Percentiles rank a stretch among this genome's conserved stretches.
Conservation (phyloP, 2,329 filamentous ascomycete species). For the Pleoardoris graminearum region DNA sequence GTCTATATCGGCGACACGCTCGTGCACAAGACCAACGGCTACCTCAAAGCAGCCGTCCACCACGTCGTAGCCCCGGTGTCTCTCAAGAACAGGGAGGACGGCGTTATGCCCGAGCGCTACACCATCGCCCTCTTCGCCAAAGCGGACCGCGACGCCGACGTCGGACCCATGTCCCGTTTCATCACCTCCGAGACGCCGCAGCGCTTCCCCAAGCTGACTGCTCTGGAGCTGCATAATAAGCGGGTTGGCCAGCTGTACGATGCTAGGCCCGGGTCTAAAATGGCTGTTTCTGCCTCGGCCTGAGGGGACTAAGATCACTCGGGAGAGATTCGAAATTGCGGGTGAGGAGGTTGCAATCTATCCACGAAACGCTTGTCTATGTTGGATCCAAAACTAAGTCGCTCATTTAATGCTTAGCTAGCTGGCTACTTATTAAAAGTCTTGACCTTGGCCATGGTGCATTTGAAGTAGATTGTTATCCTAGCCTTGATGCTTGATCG, state of each 20-base stretch:
- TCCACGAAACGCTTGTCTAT: neutral
- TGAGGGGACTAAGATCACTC: neutral
- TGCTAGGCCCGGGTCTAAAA: neutral
- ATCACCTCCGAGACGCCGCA: conserved; percentile 6
- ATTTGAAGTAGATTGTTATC: neutral
- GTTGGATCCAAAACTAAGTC: neutral
- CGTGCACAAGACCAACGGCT: conserved; percentile 26
- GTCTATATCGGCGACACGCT: conserved; percentile 7
- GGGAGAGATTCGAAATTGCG: neutral
- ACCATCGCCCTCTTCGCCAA: conserved; percentile 41
- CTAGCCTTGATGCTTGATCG: neutral
- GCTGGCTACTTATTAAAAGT: neutral
- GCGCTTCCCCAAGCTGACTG: conserved; percentile 5
- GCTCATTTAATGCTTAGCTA: neutral
- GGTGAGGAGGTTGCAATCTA: neutral
- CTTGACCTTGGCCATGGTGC: neutral
- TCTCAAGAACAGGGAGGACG: conserved; percentile 24
- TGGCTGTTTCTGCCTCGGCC: neutral
- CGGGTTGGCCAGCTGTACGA: conserved; percentile 4
- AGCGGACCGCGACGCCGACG: conserved; percentile 29
- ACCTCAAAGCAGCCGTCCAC: conserved; percentile 4
- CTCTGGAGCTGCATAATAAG: conserved; percentile 8
- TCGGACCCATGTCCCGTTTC: conserved; percentile 5
- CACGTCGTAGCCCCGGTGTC: conserved; percentile 26
- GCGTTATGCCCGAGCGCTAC: conserved; percentile 31